These are phyloP conservation scores for Pneumocystis murina DNA, from an alignment of 1,139 yeast species.

Conservation along the genomic window DNA sequence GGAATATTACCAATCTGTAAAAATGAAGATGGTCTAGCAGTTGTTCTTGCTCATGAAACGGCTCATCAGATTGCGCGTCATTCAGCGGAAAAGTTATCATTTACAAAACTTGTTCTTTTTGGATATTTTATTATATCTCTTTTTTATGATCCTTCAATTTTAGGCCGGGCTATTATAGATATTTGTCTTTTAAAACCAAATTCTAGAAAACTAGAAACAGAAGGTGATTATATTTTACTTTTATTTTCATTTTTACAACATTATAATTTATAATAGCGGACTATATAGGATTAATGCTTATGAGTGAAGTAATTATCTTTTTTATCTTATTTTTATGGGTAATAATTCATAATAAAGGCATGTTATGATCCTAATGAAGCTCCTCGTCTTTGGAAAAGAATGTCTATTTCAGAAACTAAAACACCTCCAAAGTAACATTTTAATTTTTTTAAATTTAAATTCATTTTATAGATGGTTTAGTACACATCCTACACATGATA, in stretches of 20 bases:
- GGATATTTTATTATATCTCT: constrained; percentile 39
- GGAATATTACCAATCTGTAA: constrained; percentile 64
- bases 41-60: constrained; percentile 81
- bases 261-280: constrained; percentile 39
- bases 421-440: constrained; percentile 12
- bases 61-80: constrained; percentile 53
- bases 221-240: constrained; percentile 20
- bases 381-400: constrained; percentile 64
- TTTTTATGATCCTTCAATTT: constrained; percentile 8
- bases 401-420: constrained; percentile 43
- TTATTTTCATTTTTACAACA: background rate
- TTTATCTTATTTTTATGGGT: background rate
- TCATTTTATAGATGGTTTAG: constrained; percentile 35
- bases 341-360: constrained; percentile 29
- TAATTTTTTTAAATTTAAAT: background rate
- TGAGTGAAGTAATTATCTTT: constrained; percentile 34
- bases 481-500: constrained; percentile 78
- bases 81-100: constrained; percentile 54
- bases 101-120: constrained; percentile 8
- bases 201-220: constrained; percentile 83
- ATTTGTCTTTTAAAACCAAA: constrained; percentile 64
- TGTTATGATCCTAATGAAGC: constrained; percentile 71
- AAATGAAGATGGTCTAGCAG: constrained; percentile 83
- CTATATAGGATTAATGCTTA: constrained; percentile 76
- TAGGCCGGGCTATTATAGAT: constrained; percentile 33